Evolutionary conservation across 805 yeast species (phyloP).

Genomic region (Teunomyces atbi): DNA sequence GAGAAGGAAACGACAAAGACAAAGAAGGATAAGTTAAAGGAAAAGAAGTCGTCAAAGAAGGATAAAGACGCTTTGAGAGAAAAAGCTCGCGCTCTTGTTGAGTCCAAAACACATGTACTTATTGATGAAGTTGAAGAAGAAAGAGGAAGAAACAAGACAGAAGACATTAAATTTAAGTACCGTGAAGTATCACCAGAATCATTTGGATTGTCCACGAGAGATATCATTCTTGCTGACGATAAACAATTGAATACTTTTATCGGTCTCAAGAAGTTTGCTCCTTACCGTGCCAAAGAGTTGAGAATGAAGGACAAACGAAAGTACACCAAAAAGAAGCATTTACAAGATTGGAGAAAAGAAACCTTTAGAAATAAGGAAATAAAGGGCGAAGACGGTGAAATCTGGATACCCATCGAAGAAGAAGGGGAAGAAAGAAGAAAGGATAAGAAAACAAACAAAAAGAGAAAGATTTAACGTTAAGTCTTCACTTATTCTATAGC

Average conservation of each 20-base stretch:
- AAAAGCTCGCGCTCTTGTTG: conserved; percentile 76
- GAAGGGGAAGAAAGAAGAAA: conserved; percentile 8
- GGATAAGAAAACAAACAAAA: conserved; percentile 6
- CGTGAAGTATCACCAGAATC: conserved; percentile 95
- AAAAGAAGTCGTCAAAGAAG: conserved; percentile 57
- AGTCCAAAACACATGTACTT: conserved; percentile 62
- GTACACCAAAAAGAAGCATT: conserved; percentile 74
- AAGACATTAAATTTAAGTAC: conserved; percentile 65
- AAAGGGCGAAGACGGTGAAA: conserved; percentile 32
- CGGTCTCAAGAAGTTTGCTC: conserved; percentile 90
- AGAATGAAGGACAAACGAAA: conserved; percentile 78
- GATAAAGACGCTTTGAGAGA: conserved; percentile 60
- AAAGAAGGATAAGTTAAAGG: conserved; percentile 55
- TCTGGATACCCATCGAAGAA: conserved; percentile 36
- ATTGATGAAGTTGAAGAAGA: conserved; percentile 64
- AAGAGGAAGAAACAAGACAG: conserved; percentile 52
- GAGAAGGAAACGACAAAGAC: conserved; percentile 36
- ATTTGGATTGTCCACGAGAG: conserved; percentile 81
- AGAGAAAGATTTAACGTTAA: neutral
- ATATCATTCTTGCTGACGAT: conserved; percentile 89
- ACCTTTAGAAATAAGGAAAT: conserved; percentile 64
- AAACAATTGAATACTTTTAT: conserved; percentile 77
- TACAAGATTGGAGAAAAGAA: conserved; percentile 86
- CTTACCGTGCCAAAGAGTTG: conserved; percentile 77
- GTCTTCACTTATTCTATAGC: no score